phyloP scores from a whole-genome alignment of 1,139 yeast species.

The Taiozyma sp. region DNA sequence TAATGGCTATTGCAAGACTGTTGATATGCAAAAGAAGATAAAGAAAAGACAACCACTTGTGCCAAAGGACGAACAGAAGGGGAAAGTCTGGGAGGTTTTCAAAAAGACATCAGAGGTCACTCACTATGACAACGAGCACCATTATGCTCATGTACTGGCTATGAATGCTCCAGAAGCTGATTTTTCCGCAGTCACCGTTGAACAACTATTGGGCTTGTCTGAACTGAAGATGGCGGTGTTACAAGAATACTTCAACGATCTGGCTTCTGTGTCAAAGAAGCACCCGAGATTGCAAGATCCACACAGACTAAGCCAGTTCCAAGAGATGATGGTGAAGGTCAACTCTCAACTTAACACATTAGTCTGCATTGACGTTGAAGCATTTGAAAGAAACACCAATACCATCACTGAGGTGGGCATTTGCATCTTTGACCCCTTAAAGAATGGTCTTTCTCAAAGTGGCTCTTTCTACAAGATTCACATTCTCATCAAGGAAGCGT shows the following conservation, averaged over 20 bases:
- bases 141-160: not conserved
- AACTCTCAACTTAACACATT: slow-evolving; percentile 32
- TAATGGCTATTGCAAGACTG: not conserved
- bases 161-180: not conserved
- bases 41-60: not conserved
- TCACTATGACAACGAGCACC: not conserved
- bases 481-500: slow-evolving; percentile 49
- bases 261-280: slow-evolving; percentile 1
- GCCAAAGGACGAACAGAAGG: not conserved
- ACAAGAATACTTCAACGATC: slow-evolving; percentile 4
- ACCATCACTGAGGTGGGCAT: slow-evolving; percentile 66
- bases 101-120: not conserved
- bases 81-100: not conserved
- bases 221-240: not conserved
- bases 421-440: slow-evolving; percentile 56
- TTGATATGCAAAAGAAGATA: not conserved
- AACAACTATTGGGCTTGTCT: not conserved
- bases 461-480: slow-evolving; percentile 52
- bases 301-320: slow-evolving; percentile 4
- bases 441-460: slow-evolving; percentile 29
- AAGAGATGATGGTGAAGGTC: slow-evolving; percentile 19
- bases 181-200: not conserved
- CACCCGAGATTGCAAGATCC: slow-evolving; percentile 15
- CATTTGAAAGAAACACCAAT: slow-evolving; percentile 46
- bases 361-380: slow-evolving; percentile 62